Evolutionary conservation across 1,284 basidiomycete genomes (phyloP), one percentile per base, ranked within the genome.

Genomic region (Ceratobasidium sp.): DNA sequence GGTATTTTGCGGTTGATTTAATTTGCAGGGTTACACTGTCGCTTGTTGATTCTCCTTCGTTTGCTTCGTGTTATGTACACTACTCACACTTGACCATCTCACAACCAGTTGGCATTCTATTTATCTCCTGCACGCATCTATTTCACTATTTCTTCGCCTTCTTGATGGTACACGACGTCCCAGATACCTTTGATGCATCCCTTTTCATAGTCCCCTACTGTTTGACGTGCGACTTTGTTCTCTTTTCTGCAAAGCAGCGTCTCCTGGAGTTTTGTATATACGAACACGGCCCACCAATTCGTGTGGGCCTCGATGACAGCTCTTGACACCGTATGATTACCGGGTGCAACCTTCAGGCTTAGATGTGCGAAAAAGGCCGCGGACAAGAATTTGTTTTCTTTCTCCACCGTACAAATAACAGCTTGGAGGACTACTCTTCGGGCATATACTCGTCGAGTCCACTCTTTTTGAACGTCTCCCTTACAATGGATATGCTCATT

Each of bases 41-140:
- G 45, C n/a, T 48, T 52, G 8, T 52, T 30, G 28, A 50, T 50
- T 50, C 28, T 34, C 45, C 3, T 62, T 62, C 61, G 46, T 67
- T 67, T 48, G 30, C 61, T 32, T 34, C 50, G 61, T 18, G 14
- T 21, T 34, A 28, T 46, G 45, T 45, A 61, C n/a, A 18, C 26
- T 6, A 16, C 50, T 53, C 30, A 36, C 55, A 36, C 55, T 58
- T 41, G 32, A 32, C 32, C 55, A 64, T 30, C 61, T 34, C 32
- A 3, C 30, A 53, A 28, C 5, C 26, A 50, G 45, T 30, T 67
- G 32, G 62, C 28, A 55, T 67, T 39, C 55, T 50, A 67, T 30
- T 53, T 67, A 67, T 52, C 23, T 55, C 39, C 32, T 53, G 28
- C 32, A 52, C n/a, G n/a, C 28, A 39, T 52, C 21, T 55, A 28